These are phyloP conservation scores for Ophiorrhiza pumila DNA, from an alignment of 257 asterid genomes.

Conservation along the genomic window DNA sequence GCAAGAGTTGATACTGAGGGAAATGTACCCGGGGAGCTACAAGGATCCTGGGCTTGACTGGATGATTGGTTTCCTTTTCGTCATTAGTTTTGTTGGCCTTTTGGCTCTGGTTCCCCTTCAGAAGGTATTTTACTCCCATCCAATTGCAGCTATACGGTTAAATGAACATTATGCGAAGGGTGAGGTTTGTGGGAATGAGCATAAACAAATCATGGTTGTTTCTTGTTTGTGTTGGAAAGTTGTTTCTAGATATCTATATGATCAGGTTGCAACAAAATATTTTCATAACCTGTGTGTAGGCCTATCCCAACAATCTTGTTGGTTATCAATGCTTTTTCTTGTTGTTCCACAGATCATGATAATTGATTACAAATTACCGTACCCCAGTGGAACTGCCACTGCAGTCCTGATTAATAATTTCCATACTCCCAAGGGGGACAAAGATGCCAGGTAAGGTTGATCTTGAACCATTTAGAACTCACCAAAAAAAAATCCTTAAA, in stretches of 20 bases:
- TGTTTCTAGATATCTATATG: neutral
- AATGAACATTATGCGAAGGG: neutral
- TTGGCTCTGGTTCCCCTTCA: too few species aligned
- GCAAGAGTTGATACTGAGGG: slow-evolving; percentile 32
- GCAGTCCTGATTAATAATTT: too few species aligned
- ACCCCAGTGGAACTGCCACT: too few species aligned
- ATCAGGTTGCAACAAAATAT: too few species aligned
- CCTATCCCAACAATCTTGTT: neutral
- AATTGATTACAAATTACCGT: too few species aligned
- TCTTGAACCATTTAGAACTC: neutral
- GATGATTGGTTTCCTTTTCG: slow-evolving; percentile 52
- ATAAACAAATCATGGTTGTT: neutral
- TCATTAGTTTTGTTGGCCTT: slow-evolving; percentile 57
- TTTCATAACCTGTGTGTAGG: too few species aligned
- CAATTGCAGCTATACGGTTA: neutral
- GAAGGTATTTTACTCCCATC: slow-evolving; percentile 28
- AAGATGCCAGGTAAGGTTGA: slow-evolving; percentile 28
- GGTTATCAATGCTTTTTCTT: neutral
- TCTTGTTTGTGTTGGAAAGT: too few species aligned
- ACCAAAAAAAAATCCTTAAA: neutral
- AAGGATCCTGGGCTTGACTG: slow-evolving; percentile 45
- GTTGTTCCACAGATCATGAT: slow-evolving; percentile 29
- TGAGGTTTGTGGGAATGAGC: neutral
- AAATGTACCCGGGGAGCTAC: slow-evolving; percentile 27
- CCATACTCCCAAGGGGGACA: too few species aligned